Base-by-base conservation (phyloP, 495 filamentous ascomycete species). In the Penicillium dipodomyicola region DNA sequence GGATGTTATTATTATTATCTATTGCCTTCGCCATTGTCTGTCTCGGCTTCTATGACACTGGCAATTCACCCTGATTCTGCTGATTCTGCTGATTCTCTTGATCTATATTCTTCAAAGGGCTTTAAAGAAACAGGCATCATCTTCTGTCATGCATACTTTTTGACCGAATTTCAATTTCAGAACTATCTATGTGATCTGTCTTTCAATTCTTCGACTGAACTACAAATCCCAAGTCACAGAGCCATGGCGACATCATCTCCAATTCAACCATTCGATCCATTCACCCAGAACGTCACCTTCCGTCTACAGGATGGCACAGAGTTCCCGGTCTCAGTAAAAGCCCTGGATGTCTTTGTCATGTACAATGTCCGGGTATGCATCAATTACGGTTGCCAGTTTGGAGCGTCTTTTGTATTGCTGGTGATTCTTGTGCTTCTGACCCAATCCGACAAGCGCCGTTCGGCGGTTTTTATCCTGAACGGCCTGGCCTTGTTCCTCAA, bases 371-470 rank as follows among this genome's bases (percentile, higher is more conserved):
- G 78, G 17, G 70, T 80, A 42, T 76, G 77, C 68, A 85, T 91
- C 82, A 87, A 85, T 68, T 91, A 85, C 64, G 85, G 81, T 43
- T 67, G 76, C 29, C 89, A 95, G 67, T 77, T 92, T 50, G 91
- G 91, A 30, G 87, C 88, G n/a, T 83, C 82, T 29, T 57, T 87
- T 57, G 65, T 88, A 22, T 83, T 92, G 54, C 72, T 91, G 20
- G 59, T 88, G 40, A 75, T 89, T 20, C 72, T 93, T 0, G 69
- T 86, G 15, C 72, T 89, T 15, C 67, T 90, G 59, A 89, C 87
- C 20, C 79, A 73, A 48, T 67, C 71, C 14, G 80, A 85, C 49
- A 90, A 88, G 67, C 83, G 85, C 19, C 59, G 63, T 40, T 85
- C 82, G 0, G 60, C 71, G 0, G 74, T 91, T 19, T 91, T 87